Percentiles rank a stretch among this genome's conserved stretches.
Conservation (phyloP, 257 asterid genomes). For the Fraxinus anomala region DNA sequence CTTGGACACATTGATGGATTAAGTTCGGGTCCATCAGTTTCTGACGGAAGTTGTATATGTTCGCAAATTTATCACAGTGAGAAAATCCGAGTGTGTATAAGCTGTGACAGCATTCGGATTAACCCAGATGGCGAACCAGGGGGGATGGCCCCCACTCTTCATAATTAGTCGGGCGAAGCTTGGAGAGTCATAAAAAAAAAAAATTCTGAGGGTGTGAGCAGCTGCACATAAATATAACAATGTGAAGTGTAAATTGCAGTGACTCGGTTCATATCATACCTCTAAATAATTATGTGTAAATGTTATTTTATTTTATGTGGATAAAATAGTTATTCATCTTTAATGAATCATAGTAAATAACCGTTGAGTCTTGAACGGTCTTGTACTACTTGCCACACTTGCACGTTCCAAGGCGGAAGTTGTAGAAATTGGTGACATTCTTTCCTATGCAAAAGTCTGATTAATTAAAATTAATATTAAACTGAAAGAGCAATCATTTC, state of each 20-base stretch:
- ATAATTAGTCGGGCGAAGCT: no score
- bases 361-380: background rate
- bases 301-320: no score
- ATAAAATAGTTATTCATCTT: no score
- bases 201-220: slow-evolving; percentile 67
- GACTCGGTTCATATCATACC: no score
- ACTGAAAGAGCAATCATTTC: slow-evolving; percentile 61
- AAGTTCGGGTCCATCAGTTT: slow-evolving; percentile 73
- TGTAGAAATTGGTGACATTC: background rate
- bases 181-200: no score
- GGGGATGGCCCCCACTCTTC: no score
- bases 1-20: slow-evolving; percentile 60
- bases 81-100: slow-evolving; percentile 91
- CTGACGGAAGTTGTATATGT: slow-evolving; percentile 53
- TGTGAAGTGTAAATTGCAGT: no score
- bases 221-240: slow-evolving; percentile 37
- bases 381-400: background rate
- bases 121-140: no score
- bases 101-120: no score
- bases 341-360: no score
- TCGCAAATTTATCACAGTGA: slow-evolving; percentile 68
- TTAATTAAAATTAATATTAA: slow-evolving; percentile 19
- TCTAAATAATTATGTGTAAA: no score
- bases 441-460: background rate
- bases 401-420: background rate